Evolutionary conservation across 371 early-diverging fungal species (phyloP), one percentile per base, ranked within the genome.

Genomic region (Phascolomyces articulosus): DNA sequence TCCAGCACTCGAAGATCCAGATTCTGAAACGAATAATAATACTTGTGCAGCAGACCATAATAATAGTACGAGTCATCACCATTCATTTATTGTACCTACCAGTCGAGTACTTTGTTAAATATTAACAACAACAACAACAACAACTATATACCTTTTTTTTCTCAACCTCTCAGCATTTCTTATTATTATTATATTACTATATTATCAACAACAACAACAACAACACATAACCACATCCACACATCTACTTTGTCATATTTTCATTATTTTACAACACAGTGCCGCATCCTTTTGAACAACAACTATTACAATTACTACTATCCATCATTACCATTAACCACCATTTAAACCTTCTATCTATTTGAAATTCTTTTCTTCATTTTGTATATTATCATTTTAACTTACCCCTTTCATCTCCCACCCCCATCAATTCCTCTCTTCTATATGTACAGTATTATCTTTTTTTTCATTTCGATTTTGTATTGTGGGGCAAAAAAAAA

Each of bases 1-100:
- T 40, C 68, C 68, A 10, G 68, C 68, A 15, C 60, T 67, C 24
- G 68, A 67, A 55, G 68, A 67, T 53, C 58, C 58, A 23, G 68
- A 67, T 21, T 21, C 68, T 20, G 68, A 67, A 23, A 54, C 59
- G 28, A 67, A 63, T n/a, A n/a, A n/a, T n/a, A n/a, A n/a, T 59
- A 63, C 59, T 20, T 67, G 68, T 28, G 58, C 60, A 58, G 62
- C 57, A 51, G 62, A 67, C 11, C 62, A 67, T 51, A 21, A 51
- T 23, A 51, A 15, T 15, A 51, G 23, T n/a, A 51, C 51, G 1
- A 3, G 51, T 51, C 7, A n/a, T n/a, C n/a, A n/a, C n/a, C n/a
- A 11, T 51, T 51, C 51, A 15, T 51, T 51, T 4, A 51, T 51
- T 24, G 51, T 51, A 10, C 51, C 51, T 10, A 51, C 51, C 7